phyloP scores from a whole-genome alignment of 495 filamentous ascomycete genomes.

The Xylaria palmicola region DNA sequence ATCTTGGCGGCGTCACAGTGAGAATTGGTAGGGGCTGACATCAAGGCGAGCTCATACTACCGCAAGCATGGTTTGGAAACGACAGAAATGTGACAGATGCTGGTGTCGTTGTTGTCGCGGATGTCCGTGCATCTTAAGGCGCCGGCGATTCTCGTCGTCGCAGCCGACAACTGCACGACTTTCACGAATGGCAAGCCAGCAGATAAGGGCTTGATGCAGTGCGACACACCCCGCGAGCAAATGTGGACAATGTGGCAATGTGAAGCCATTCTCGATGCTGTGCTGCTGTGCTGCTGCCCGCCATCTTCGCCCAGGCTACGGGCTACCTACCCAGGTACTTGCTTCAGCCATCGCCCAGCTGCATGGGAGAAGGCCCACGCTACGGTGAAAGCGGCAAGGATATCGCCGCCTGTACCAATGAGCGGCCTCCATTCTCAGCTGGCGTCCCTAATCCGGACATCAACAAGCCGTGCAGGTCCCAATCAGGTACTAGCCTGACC shows the following conservation, averaged over 20 bases:
- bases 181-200: constrained; percentile 1
- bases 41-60: no score
- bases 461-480: constrained; percentile 7
- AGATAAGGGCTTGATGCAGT: background rate
- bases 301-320: background rate
- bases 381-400: background rate
- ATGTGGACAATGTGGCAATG: background rate
- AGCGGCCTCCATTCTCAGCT: background rate
- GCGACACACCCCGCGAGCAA: background rate
- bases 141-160: background rate
- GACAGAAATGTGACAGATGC: background rate
- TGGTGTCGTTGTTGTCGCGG: background rate
- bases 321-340: no score
- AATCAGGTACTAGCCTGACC: background rate
- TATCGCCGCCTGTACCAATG: background rate
- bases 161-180: background rate
- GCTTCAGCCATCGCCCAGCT: background rate
- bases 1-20: background rate
- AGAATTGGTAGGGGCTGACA: no score
- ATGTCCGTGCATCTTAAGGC: background rate
- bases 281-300: constrained; percentile 5
- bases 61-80: background rate
- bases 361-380: background rate
- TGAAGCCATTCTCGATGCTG: constrained; percentile 3
- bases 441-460: constrained; percentile 8